Evolutionary conservation across 1,139 yeast genomes (phyloP).

Genomic region (Pichia cactophila): DNA sequence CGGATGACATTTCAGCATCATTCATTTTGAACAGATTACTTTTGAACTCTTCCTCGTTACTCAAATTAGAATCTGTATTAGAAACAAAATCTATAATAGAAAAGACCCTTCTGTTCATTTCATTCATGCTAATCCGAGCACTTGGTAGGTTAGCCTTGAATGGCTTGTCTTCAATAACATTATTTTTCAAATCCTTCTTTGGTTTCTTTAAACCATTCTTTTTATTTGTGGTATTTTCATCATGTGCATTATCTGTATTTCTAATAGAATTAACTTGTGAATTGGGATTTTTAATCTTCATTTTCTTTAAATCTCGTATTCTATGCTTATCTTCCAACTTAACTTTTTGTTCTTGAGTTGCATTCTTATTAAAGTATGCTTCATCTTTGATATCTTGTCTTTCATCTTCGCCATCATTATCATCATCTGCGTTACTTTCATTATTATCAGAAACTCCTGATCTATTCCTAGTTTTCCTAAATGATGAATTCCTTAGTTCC

Average conservation of each 20-base stretch:
- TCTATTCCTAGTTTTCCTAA: constrained; percentile 5
- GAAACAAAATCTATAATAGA: constrained; percentile 88
- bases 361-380: neutral
- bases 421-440: neutral
- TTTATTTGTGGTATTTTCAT: neutral
- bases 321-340: constrained; percentile 5
- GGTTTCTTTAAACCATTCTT: constrained; percentile 13
- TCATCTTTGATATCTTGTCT: neutral
- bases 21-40: constrained; percentile 26
- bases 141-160: constrained; percentile 81
- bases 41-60: constrained; percentile 54
- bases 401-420: neutral
- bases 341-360: constrained; percentile 1
- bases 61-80: constrained; percentile 73
- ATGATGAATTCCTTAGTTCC: constrained; percentile 5
- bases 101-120: constrained; percentile 79
- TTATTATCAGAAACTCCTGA: neutral
- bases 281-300: constrained; percentile 1
- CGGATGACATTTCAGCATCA: constrained; percentile 23
- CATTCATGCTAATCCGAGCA: constrained; percentile 63
- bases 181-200: constrained; percentile 25
- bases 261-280: neutral
- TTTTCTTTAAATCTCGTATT: constrained; percentile 6
- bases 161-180: constrained; percentile 47
- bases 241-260: too few species aligned